Percentiles rank a stretch among this genome's conserved stretches.
Conservation (phyloP, 176 grass and related monocot genomes). For the Carex littledalei region DNA sequence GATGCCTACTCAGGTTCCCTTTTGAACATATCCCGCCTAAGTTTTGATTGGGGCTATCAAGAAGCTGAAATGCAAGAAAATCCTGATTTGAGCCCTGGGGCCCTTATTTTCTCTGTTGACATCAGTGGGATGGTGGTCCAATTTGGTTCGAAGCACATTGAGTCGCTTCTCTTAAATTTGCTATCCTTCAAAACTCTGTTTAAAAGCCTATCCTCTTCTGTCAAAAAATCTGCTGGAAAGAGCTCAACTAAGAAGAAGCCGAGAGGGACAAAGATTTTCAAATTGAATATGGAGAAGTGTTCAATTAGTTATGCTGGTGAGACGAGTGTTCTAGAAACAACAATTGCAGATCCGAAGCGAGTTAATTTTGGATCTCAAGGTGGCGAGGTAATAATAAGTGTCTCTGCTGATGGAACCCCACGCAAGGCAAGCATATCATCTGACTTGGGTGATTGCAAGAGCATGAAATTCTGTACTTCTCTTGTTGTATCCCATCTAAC, state of each 20-base stretch:
- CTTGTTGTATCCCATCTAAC: constrained; percentile 73
- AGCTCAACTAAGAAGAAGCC: constrained; percentile 50
- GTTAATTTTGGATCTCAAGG: constrained; percentile 99
- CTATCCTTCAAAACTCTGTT: constrained; percentile 69
- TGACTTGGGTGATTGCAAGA: constrained; percentile 30
- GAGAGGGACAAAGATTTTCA: constrained; percentile 67
- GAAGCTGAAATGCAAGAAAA: constrained; percentile 68
- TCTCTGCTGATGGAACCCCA: constrained; percentile 89
- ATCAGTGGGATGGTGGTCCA: constrained; percentile 75
- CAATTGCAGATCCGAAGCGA: constrained; percentile 87
- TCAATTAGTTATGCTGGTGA: constrained; percentile 83
- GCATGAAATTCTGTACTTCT: constrained; percentile 66
- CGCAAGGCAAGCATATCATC: constrained; percentile 77
- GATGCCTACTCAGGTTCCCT: constrained; percentile 78
- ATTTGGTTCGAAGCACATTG: constrained; percentile 90
- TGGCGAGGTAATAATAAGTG: constrained; percentile 62
- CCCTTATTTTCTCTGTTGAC: constrained; percentile 73
- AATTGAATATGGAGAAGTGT: constrained; percentile 85
- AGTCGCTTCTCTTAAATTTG: constrained; percentile 68
- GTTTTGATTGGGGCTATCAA: constrained; percentile 88
- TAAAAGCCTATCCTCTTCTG: constrained; percentile 52
- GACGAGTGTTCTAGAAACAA: constrained; percentile 56
- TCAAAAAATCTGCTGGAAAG: constrained; percentile 41
- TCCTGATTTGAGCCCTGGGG: constrained; percentile 48
- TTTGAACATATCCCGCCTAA: constrained; percentile 79